Evolutionary conservation across 2,329 filamentous ascomycete species (phyloP).

Genomic region (Dactylellina cionopaga): DNA sequence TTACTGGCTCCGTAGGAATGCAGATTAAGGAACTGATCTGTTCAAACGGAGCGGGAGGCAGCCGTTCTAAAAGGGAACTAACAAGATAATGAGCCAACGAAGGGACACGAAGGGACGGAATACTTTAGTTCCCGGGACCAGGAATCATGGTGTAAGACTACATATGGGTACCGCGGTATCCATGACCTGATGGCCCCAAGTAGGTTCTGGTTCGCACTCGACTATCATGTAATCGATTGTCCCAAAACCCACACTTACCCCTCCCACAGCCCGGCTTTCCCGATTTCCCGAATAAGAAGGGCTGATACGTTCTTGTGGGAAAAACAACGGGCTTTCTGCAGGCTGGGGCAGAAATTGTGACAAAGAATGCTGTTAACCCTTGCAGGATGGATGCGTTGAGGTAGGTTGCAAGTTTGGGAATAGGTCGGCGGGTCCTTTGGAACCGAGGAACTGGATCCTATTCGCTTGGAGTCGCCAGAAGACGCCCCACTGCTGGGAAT

Average conservation of each 20-base stretch:
- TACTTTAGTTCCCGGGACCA: too few relatives aligned
- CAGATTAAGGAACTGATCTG: background rate
- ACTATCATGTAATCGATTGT: background rate
- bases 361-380: constrained; percentile 47
- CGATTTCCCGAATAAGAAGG: too few relatives aligned
- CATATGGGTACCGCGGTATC: background rate
- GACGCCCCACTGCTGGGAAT: background rate
- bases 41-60: background rate
- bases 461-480: constrained; percentile 33
- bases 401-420: constrained; percentile 45
- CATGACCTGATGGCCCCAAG: background rate
- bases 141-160: background rate
- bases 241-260: background rate
- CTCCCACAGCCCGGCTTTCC: constrained; percentile 8
- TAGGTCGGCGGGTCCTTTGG: constrained; percentile 40
- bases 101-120: too few relatives aligned
- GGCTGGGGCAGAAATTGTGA: constrained; percentile 5
- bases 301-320: too few relatives aligned
- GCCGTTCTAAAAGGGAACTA: constrained; percentile 20
- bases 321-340: too few relatives aligned
- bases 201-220: background rate
- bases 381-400: constrained; percentile 51
- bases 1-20: too few relatives aligned
- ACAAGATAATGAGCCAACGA: background rate
- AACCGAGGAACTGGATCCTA: constrained; percentile 48